phyloP scores from a whole-genome alignment of 345 rosid species.

The Sonneratia alba region DNA sequence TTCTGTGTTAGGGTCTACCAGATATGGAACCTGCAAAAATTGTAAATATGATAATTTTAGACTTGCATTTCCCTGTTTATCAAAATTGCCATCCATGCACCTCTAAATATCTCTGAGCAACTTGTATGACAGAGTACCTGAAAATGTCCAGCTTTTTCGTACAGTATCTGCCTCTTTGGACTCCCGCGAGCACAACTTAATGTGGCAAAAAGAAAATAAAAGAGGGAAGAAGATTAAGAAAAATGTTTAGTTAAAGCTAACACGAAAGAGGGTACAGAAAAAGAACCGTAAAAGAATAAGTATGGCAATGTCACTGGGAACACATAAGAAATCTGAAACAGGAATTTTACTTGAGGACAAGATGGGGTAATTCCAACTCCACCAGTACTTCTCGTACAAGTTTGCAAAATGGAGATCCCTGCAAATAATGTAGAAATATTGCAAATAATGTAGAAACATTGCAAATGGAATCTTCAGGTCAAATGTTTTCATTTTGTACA shows the following conservation, averaged over 20 bases:
- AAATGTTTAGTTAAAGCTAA: neutral
- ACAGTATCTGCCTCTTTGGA: constrained; percentile 58
- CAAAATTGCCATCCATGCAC: neutral
- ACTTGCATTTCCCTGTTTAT: neutral
- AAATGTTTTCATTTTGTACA: neutral
- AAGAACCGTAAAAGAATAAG: neutral
- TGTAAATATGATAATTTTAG: neutral
- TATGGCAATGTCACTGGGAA: neutral
- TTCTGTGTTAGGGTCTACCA: constrained; percentile 93
- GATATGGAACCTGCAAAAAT: constrained; percentile 54
- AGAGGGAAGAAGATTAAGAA: neutral
- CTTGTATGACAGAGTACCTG: constrained; percentile 34
- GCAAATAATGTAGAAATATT: constrained; percentile 8
- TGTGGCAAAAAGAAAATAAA: neutral
- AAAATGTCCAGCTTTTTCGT: constrained; percentile 55
- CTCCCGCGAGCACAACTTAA: constrained; percentile 85
- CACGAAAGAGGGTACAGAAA: neutral
- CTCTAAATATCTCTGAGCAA: neutral
- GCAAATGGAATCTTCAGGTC: neutral
- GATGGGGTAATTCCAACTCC: constrained; percentile 76
- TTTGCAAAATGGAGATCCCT: constrained; percentile 93
- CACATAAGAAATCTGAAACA: neutral
- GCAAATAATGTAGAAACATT: neutral
- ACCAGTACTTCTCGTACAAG: constrained; percentile 75
- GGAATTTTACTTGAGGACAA: constrained; percentile 45